These are phyloP conservation scores for Mucor plumbeus DNA, from an alignment of 371 early-diverging fungal species.

Conservation along the genomic window DNA sequence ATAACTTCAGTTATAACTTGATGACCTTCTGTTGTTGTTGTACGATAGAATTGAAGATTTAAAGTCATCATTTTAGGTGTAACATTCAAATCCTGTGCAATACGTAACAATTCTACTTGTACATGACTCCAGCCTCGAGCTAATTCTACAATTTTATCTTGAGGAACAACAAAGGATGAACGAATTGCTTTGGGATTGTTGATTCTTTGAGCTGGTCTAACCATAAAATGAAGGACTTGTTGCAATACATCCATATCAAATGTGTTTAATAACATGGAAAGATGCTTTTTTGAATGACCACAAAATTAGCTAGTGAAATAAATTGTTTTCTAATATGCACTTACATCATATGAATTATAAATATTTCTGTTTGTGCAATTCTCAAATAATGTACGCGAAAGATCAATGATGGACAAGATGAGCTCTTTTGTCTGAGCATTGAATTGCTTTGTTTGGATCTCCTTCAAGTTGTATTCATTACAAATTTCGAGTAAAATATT, in stretches of 20 bases:
- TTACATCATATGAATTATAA: conserved; percentile 92
- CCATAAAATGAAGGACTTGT: conserved; percentile 71
- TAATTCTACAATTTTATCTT: conserved; percentile 66
- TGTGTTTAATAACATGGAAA: conserved; percentile 61
- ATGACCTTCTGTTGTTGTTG: conserved; percentile 24
- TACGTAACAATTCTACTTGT: conserved; percentile 49
- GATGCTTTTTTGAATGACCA: not conserved
- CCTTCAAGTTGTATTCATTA: conserved; percentile 65
- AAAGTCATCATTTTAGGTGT: conserved; percentile 59
- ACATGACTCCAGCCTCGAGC: conserved; percentile 65
- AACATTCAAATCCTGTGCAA: conserved; percentile 49
- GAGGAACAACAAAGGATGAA: conserved; percentile 66
- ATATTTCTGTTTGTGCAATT: conserved; percentile 94
- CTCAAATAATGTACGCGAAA: conserved; percentile 86
- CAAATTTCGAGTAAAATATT: conserved; percentile 72
- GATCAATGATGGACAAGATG: conserved; percentile 73
- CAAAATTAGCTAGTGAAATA: too few relatives aligned
- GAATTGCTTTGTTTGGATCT: conserved; percentile 67
- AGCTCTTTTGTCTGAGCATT: conserved; percentile 55
- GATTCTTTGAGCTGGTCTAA: conserved; percentile 85
- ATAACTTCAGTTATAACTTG: conserved; percentile 27
- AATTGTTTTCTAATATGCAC: too few relatives aligned
- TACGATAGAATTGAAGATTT: conserved; percentile 71
- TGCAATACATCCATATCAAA: conserved; percentile 78
- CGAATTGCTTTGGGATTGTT: conserved; percentile 73